Percentiles rank a stretch among this genome's conserved stretches.
Evolutionary conservation across 2,329 filamentous ascomycete genomes (phyloP).

Genomic region (Clarireedia hainanense): DNA sequence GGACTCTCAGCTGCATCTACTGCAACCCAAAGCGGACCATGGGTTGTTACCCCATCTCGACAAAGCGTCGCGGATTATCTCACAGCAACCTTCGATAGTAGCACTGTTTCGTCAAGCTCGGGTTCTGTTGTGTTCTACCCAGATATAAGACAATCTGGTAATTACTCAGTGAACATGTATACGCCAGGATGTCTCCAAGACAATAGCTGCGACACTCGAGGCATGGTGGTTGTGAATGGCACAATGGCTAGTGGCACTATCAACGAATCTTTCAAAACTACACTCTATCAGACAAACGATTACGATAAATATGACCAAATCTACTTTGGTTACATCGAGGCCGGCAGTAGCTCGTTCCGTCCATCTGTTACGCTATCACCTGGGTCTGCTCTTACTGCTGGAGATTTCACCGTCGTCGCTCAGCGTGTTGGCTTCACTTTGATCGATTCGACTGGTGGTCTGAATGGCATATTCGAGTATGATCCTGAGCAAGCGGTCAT

Average conservation of each 20-base stretch:
- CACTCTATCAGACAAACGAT: slow-evolving; percentile 84
- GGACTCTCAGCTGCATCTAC: slow-evolving; percentile 55
- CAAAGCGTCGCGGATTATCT: slow-evolving; percentile 71
- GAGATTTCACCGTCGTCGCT: slow-evolving; percentile 73
- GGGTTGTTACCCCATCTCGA: slow-evolving; percentile 60
- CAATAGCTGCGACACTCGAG: slow-evolving; percentile 65
- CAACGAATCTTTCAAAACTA: slow-evolving; percentile 44
- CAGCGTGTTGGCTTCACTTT: slow-evolving; percentile 75
- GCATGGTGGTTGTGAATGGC: slow-evolving; percentile 74
- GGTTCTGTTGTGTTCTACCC: slow-evolving; percentile 72
- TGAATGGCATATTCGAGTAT: slow-evolving; percentile 90
- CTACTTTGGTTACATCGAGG: slow-evolving; percentile 78
- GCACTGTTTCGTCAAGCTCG: slow-evolving; percentile 37
- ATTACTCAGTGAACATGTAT: slow-evolving; percentile 85
- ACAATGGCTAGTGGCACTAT: slow-evolving; percentile 49
- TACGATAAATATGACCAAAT: slow-evolving; percentile 96
- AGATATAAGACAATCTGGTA: slow-evolving; percentile 79
- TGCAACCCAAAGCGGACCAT: slow-evolving; percentile 65
- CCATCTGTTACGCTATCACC: slow-evolving; percentile 75
- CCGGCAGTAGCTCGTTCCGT: slow-evolving; percentile 62
- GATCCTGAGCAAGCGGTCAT: slow-evolving; percentile 56
- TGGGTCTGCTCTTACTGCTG: slow-evolving; percentile 44
- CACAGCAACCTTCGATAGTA: slow-evolving; percentile 52
- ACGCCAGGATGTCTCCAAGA: slow-evolving; percentile 87
- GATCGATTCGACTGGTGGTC: slow-evolving; percentile 64